phyloP scores from a whole-genome alignment of 2,329 filamentous ascomycete genomes.

The Pyrenochaeta sp. region DNA sequence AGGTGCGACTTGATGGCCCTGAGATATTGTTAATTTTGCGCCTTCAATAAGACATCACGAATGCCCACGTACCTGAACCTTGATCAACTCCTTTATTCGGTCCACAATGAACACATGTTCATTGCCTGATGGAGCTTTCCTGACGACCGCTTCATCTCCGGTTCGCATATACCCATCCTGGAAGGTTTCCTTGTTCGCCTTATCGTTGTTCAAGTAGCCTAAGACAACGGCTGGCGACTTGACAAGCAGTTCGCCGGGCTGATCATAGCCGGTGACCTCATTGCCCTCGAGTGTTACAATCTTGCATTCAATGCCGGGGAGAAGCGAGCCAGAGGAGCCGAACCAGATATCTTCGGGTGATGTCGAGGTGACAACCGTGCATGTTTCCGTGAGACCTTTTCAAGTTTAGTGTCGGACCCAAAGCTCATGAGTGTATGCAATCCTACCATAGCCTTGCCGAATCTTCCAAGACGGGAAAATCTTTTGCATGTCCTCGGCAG shows the following conservation, averaged over 20 bases:
- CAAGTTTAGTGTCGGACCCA: slow-evolving; percentile 2
- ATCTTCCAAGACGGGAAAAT: slow-evolving; percentile 71
- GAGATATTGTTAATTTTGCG: neutral
- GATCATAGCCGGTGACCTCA: slow-evolving; percentile 71
- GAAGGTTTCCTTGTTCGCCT: slow-evolving; percentile 84
- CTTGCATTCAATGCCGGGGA: slow-evolving; percentile 71
- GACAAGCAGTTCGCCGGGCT: slow-evolving; percentile 76
- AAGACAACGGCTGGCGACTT: slow-evolving; percentile 72
- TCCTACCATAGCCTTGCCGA: slow-evolving; percentile 74
- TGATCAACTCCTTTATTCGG: slow-evolving; percentile 80
- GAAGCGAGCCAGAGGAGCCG: slow-evolving; percentile 75
- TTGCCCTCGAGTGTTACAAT: slow-evolving; percentile 73
- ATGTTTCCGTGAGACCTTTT: slow-evolving; percentile 77
- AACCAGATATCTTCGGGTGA: slow-evolving; percentile 70
- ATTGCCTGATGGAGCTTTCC: slow-evolving; percentile 67
- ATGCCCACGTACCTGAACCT: slow-evolving; percentile 69
- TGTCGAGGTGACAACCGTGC: slow-evolving; percentile 72
- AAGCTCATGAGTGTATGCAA: neutral
- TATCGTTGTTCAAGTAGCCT: slow-evolving; percentile 87
- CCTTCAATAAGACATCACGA: too few relatives aligned
- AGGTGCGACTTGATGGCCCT: slow-evolving; percentile 84
- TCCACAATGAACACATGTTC: slow-evolving; percentile 90
- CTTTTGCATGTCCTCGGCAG: slow-evolving; percentile 68
- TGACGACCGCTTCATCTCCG: slow-evolving; percentile 75
- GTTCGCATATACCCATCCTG: slow-evolving; percentile 80